Evolutionary conservation across 2,329 filamentous ascomycete species (phyloP), one percentile per base, ranked within the genome.

Genomic region (Pyrenochaeta sp.): DNA sequence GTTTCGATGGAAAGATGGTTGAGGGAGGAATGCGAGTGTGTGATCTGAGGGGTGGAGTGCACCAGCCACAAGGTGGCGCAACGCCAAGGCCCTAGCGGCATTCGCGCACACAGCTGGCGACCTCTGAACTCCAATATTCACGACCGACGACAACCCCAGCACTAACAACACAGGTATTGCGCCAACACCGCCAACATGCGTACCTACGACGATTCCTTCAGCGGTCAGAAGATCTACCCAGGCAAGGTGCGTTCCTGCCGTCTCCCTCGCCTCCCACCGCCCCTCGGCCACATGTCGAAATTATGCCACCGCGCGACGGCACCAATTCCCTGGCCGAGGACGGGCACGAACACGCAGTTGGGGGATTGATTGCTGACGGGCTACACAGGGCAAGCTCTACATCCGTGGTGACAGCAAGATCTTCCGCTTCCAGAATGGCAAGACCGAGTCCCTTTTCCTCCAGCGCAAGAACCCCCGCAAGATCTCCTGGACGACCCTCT

Each of bases 401-500:
- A 83, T 99, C 85, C 91, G 94, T 80, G 92, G 93, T 76, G 94
- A 99, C 86, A 96, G 89, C 91, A 99, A 97, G 86, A 87, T 97
- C 85, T 99, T 99, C 89, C 92, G 94, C 77, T 99, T 99, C 89
- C 91, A 96, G 82, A 96, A 96, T 82, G 91, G 94, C 84, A 99
- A 99, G 84, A 93, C 90, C 81, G 94, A 99, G 83, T 96, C 91
- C 67, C 90, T 99, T 67, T 99, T 99, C 87, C 90, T 97, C 70
- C 94, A 99, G 86, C 93, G 94, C 85, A 99, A 99, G 90, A 99
- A 99, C 87, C 94, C 94, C 77, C 93, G 94, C 80, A 91, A 93
- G 77, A 97, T 99, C 79, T 87, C 93, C 68, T 99, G 94, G 94
- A 99, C 94, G 66, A 87, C 92, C 72, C 89, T 99, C 61, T 99